A percentile compares a stretch with the other conserved stretches of the same genome.
phyloP scores from a whole-genome alignment of 106 monocot genomes.

The Platanthera guangdongensis region DNA sequence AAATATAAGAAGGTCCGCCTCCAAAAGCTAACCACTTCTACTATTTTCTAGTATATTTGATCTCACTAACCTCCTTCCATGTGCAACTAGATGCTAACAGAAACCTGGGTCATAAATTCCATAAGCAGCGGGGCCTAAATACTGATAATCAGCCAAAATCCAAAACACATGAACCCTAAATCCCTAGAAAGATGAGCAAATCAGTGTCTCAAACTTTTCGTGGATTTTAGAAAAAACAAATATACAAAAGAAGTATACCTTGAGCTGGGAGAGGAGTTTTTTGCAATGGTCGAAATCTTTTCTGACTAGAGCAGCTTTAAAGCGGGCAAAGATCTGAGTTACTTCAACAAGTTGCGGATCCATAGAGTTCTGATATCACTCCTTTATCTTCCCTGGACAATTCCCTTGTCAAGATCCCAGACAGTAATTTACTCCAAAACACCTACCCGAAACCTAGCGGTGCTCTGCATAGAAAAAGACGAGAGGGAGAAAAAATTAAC shows the following conservation, averaged over 20 bases:
- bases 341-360: conserved; percentile 72
- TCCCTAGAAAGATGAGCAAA: not conserved
- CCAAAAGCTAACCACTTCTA: not conserved
- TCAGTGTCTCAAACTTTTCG: not conserved
- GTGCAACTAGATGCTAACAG: not conserved
- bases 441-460: no score
- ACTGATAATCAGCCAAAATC: not conserved
- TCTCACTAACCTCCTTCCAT: not conserved
- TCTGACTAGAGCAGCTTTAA: conserved; percentile 61
- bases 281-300: conserved; percentile 53
- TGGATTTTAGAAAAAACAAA: not conserved
- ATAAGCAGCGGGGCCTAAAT: not conserved
- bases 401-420: not conserved
- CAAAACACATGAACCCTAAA: not conserved
- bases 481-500: no score
- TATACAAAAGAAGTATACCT: conserved; percentile 29
- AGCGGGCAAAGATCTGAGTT: conserved; percentile 51
- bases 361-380: conserved; percentile 18
- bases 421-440: not conserved
- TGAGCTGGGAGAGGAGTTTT: conserved; percentile 69
- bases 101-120: not conserved
- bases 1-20: not conserved
- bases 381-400: not conserved
- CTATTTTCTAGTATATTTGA: not conserved
- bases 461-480: no score